Evolutionary conservation across 495 filamentous ascomycete species (phyloP), one percentile per base, ranked within the genome.

Genomic region (Hypoxylon trugodes): DNA sequence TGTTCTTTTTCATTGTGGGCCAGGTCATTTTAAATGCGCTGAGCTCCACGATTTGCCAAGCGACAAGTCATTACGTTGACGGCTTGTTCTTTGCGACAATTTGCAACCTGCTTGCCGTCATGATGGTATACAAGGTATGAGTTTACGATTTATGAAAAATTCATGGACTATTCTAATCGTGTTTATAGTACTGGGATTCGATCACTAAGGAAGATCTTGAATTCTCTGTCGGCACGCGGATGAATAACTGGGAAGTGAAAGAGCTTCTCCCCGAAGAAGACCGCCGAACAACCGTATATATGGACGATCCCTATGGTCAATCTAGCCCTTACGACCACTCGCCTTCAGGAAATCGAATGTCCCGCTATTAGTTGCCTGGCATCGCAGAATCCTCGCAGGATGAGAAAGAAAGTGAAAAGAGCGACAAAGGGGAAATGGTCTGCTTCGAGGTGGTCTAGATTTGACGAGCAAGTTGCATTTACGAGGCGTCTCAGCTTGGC

Each of bases 51-150:
- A 90, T 99, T 71, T 99, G 95, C 80, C 82, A 89, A 28, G 84
- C 83, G 21, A 89, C 91, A 36, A 90, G 92, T 73, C 95, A 99
- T 73, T 99, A 97, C 66, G 72, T 99, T 42, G 95, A 99, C 71
- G 95, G 94, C 0, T 78, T 98, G 30, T 96, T 99, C 77, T 95
- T 99, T 71, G 90, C 93, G 10, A 96, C 93, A 0, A 88, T 93
- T 62, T 94, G 91, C 78, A 98, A 99, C 71, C 78, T 99, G 26
- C 81, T 98, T 7, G 94, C 88, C 1, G 94, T 98, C 47, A 99
- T 99, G 95, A 99, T 99, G 95, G 89, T 98, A 8, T 99, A 99
- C 83, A 99, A 99, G 88, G 92, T 92, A 81, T 51, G 80, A 73
- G 51, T 49, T 55, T 67, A 49, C 48, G 1, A 42, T 49, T 2